Percentiles rank a stretch among this genome's conserved stretches.
Conservation (phyloP, 306 rosid genomes). For the Corylus avellana region DNA sequence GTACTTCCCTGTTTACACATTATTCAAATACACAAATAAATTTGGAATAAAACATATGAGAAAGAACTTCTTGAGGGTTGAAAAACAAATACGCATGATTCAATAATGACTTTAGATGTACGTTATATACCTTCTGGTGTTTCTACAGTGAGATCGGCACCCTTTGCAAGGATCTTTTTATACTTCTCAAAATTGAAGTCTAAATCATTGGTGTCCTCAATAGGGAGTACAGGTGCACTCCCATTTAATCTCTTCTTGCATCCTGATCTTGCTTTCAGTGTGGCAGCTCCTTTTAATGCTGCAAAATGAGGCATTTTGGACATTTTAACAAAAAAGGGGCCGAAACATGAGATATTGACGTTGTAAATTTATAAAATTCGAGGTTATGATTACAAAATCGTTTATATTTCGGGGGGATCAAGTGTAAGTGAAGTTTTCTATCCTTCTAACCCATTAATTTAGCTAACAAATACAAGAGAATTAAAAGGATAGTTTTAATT, state of each 20-base stretch:
- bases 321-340: not conserved
- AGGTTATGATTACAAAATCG: no score
- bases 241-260: constrained; percentile 63
- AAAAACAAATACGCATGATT: not conserved
- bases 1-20: constrained; percentile 61
- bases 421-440: not conserved
- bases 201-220: constrained; percentile 60
- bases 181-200: constrained; percentile 69
- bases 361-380: no score
- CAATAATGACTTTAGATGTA: not conserved
- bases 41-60: not conserved
- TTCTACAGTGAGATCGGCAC: constrained; percentile 62
- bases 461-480: not conserved
- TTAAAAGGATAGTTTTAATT: not conserved
- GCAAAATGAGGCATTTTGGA: not conserved
- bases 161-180: constrained; percentile 62
- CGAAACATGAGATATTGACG: no score
- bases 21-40: not conserved
- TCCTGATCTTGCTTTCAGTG: constrained; percentile 82
- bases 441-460: no score
- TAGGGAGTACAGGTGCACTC: constrained; percentile 63
- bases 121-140: constrained; percentile 70
- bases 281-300: constrained; percentile 91
- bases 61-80: not conserved
- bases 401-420: no score